Evolutionary conservation across 2,329 filamentous ascomycete genomes (phyloP).

Genomic region (Trichothecium sympodiale): DNA sequence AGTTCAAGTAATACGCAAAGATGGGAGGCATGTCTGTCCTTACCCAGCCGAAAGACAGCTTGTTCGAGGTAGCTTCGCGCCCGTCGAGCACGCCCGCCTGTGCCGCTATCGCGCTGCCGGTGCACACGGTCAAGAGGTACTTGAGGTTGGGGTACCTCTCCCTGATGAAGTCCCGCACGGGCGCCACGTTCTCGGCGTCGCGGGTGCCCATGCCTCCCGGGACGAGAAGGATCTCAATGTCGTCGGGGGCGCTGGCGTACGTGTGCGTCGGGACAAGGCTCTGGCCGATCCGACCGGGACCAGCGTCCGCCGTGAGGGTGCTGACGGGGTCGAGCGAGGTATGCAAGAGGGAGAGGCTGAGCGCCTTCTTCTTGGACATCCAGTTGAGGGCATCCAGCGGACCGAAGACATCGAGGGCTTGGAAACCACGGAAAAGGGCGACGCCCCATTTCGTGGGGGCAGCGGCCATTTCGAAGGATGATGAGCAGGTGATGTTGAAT

Average conservation of each 20-base stretch:
- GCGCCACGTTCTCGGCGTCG: constrained; percentile 10
- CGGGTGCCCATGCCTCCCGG: constrained; percentile 25
- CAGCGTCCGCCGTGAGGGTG: constrained; percentile 7
- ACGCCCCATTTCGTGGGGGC: constrained; percentile 16
- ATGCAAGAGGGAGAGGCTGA: constrained; percentile 16
- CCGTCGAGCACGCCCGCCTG: constrained; percentile 45
- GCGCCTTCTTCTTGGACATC: constrained; percentile 11
- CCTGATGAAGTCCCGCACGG: constrained; percentile 29
- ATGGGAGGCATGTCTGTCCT: neutral
- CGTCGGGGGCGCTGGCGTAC: constrained; percentile 18
- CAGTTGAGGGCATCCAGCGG: constrained; percentile 22
- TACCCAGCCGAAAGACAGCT: constrained; percentile 34
- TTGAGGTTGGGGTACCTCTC: constrained; percentile 28
- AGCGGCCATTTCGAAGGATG: neutral
- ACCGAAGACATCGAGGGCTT: constrained; percentile 28
- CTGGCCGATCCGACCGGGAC: constrained; percentile 15
- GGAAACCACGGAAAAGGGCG: constrained; percentile 23
- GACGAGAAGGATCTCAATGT: constrained; percentile 26
- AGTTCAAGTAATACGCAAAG: neutral
- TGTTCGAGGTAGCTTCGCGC: constrained; percentile 49
- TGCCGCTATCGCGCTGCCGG: constrained; percentile 43
- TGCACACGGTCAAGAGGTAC: constrained; percentile 52
- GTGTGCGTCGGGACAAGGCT: constrained; percentile 24
- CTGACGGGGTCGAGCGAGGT: constrained; percentile 17
- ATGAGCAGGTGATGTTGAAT: no score